Evolutionary conservation across 2,329 filamentous ascomycete species (phyloP).

Genomic region (Cladosporium sp.): DNA sequence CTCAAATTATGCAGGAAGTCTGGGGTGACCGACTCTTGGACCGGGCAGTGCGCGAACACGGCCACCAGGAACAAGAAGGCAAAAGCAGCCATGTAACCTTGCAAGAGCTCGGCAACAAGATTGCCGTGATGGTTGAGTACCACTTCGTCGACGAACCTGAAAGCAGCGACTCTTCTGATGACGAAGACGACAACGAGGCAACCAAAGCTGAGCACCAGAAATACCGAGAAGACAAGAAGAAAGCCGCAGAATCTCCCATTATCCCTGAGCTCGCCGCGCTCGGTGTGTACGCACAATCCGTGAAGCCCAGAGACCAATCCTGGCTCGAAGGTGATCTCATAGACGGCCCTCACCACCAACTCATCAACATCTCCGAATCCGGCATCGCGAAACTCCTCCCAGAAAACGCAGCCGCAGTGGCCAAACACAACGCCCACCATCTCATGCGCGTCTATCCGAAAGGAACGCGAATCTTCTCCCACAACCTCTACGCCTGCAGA

Average conservation of each 20-base stretch:
- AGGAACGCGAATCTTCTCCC: constrained; percentile 62
- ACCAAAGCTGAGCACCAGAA: constrained; percentile 45
- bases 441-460: constrained; percentile 69
- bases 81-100: constrained; percentile 53
- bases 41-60: constrained; percentile 53
- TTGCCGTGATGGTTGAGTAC: constrained; percentile 64
- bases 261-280: constrained; percentile 61
- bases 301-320: constrained; percentile 61
- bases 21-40: constrained; percentile 57
- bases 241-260: constrained; percentile 46
- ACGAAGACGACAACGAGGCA: constrained; percentile 40
- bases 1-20: constrained; percentile 61
- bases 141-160: constrained; percentile 52
- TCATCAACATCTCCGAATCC: constrained; percentile 65
- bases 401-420: constrained; percentile 44
- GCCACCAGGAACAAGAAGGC: constrained; percentile 51
- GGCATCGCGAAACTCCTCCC: constrained; percentile 52
- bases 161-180: constrained; percentile 36
- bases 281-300: constrained; percentile 65
- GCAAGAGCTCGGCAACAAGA: constrained; percentile 56
- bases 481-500: constrained; percentile 57
- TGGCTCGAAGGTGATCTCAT: constrained; percentile 54
- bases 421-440: constrained; percentile 57
- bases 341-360: constrained; percentile 55
- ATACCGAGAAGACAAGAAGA: constrained; percentile 53